phyloP scores from a whole-genome alignment of 1,284 basidiomycete species.

The Ceratobasidium sp. region DNA sequence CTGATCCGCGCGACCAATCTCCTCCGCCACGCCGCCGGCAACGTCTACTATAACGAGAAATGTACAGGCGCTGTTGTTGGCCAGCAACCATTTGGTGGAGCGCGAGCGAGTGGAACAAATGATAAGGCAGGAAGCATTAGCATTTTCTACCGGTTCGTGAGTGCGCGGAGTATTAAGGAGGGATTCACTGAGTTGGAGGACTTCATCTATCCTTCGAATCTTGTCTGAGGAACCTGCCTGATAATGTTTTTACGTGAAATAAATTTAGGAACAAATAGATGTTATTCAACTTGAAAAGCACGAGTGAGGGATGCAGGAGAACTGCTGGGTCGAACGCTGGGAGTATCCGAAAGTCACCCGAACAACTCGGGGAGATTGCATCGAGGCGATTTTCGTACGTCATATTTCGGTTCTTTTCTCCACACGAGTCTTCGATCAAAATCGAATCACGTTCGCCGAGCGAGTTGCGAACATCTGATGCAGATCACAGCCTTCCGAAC shows the following conservation, averaged over 20 bases:
- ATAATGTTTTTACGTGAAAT: constrained; percentile 1
- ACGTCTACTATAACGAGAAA: constrained; percentile 96
- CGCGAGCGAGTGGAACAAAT: constrained; percentile 94
- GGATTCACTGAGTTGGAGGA: constrained; percentile 86
- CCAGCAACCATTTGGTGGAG: constrained; percentile 98
- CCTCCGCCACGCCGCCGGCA: constrained; percentile 88
- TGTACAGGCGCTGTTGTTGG: constrained; percentile 97
- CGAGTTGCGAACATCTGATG: background rate
- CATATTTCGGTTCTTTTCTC: background rate
- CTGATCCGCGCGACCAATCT: constrained; percentile 82
- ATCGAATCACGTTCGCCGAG: background rate
- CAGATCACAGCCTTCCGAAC: background rate
- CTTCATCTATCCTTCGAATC: constrained; percentile 88
- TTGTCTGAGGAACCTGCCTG: constrained; percentile 63
- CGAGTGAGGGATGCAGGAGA: background rate
- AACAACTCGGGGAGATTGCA: background rate
- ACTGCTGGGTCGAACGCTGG: background rate
- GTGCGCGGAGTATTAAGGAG: constrained; percentile 96
- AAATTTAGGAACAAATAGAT: constrained; percentile 2
- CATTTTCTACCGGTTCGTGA: constrained; percentile 92
- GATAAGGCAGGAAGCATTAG: constrained; percentile 96
- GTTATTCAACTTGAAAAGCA: background rate
- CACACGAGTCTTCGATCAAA: background rate
- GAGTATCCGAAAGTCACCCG: background rate
- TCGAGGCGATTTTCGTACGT: constrained; percentile 1